These are phyloP conservation scores for Coniochaeta prunicola DNA, from an alignment of 2,329 filamentous ascomycete genomes.

Conservation along the genomic window DNA sequence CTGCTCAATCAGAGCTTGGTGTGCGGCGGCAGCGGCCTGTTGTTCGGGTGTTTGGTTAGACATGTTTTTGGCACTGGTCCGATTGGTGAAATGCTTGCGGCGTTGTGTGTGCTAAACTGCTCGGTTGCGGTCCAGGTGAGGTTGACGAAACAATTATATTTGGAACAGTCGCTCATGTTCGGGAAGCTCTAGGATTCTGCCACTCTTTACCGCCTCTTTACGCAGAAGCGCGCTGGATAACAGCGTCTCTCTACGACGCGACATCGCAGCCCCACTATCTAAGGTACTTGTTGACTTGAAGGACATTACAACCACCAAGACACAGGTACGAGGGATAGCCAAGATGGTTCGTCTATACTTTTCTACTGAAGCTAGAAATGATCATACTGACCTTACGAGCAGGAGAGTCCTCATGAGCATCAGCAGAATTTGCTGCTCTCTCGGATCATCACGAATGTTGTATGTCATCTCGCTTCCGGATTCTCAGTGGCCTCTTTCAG, in stretches of 20 bases:
- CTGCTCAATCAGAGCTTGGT: constrained; percentile 79
- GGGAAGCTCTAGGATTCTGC: constrained; percentile 21
- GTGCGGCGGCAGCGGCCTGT: constrained; percentile 71
- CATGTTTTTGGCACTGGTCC: constrained; percentile 10
- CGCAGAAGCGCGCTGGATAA: not conserved
- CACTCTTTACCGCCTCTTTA: constrained; percentile 21
- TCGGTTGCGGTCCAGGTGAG: not conserved
- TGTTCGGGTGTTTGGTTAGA: constrained; percentile 45
- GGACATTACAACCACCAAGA: not conserved
- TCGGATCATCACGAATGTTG: constrained; percentile 95
- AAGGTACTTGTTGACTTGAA: not conserved
- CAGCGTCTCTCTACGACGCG: not conserved
- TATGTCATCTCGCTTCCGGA: constrained; percentile 40
- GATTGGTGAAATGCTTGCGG: constrained; percentile 4
- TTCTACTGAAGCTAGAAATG: not conserved
- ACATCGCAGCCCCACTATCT: not conserved
- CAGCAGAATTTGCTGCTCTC: constrained; percentile 91
- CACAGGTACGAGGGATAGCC: not conserved
- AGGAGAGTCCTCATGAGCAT: constrained; percentile 96
- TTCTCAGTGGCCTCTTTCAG: not conserved
- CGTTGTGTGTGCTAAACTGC: not conserved
- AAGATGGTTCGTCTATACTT: not conserved
- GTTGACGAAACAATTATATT: not conserved
- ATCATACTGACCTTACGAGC: not conserved
- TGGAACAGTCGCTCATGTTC: not conserved